Base-by-base conservation (phyloP, 2,329 filamentous ascomycete species). In the Fusarium irregulare region DNA sequence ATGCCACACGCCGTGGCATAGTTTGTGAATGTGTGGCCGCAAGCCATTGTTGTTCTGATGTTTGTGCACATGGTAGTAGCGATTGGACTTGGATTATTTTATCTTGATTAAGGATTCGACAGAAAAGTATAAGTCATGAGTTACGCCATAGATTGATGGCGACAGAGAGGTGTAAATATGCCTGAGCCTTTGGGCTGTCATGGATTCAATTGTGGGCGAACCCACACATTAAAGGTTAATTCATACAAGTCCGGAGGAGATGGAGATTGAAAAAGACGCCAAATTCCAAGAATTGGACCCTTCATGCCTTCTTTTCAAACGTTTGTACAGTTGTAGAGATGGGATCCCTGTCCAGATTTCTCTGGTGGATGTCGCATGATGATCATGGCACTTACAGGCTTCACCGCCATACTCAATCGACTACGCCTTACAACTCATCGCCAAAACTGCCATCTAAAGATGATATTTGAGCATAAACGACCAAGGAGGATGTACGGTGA, bases 11-110 rank as follows among this genome's bases (percentile, higher is more conserved):
- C 30, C 37, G 47, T 62, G 41, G 58, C 27, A 51, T 58, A 34
- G 46, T 60, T 73, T 60, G 54, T 72, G 46, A 75, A 70, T 49
- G 37, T 55, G 53, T 76, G 73, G 21, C 75, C 75, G 42, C 75
- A 77, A 57, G 75, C 72, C 72, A 77, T 71, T 21, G 58, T 75
- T 14, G 75, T 77, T 50, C 57, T 69, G 65, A 71, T 58, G 18
- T 54, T 68, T 53, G 51, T 58, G 59, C 75, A 77, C 74, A 76
- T 77, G n/a, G 27, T 9, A 37, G 34, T 41, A 20, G 27, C 14
- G 23, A 57, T 67, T 62, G 56, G 56, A 50, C 47, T 56, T 34
- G 32, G n/a, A 27, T n/a, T 47, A 18, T 11, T 25, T 27, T 42
- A 28, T 12, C 45, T 25, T 23, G 20, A 18, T 28, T 16, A 20